Evolutionary conservation across 495 filamentous ascomycete species (phyloP), one percentile per base, ranked within the genome.

Genomic region (Chlorociboria aeruginascens): DNA sequence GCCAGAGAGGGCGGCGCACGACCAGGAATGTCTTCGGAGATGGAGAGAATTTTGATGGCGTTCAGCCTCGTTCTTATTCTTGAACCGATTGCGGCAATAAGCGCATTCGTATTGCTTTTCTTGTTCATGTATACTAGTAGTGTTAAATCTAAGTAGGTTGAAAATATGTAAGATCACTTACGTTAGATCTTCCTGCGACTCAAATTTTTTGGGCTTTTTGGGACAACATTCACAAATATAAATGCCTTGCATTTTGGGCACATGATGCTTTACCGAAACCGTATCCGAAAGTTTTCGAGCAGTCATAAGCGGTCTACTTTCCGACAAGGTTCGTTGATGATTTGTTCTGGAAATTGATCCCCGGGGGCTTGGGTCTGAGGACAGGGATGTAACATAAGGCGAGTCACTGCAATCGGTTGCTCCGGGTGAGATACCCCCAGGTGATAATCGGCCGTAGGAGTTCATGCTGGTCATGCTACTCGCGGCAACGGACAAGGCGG

Each of bases 31-130:
- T n/a, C 82, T 82, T 36, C 92, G 80, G 7, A 97, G 77, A 63
- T 98, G 92, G 12, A 98, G 80, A 1, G 88, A 95, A 52, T 97
- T 98, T 60, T 96, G 92, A 62, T 98, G 92, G 13, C 92, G 79
- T 63, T 98, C 92, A 6, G 92, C 92, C 68, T 98, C 92, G 53
- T 98, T 98, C 65, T 98, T 98, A 69, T 98, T 98, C 65, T 98
- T 98, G 73, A 98, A 98, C 16, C 89, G 78, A 63, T 97, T 97
- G 36, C 81, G 80, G 63, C 92, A 98, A 64, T 83, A 97, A 13
- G 78, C 72, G 61, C 92, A 98, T 45, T 79, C 79, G 64, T 97
- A 97, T 63, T 98, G 93, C 62, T 97, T 98, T 61, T 98, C 92
- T 54, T 84, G 80, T 56, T 89, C 84, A 58, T 98, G 92, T 8